These are phyloP conservation scores for Quercus gilva DNA, from an alignment of 306 rosid genomes.

Conservation along the genomic window DNA sequence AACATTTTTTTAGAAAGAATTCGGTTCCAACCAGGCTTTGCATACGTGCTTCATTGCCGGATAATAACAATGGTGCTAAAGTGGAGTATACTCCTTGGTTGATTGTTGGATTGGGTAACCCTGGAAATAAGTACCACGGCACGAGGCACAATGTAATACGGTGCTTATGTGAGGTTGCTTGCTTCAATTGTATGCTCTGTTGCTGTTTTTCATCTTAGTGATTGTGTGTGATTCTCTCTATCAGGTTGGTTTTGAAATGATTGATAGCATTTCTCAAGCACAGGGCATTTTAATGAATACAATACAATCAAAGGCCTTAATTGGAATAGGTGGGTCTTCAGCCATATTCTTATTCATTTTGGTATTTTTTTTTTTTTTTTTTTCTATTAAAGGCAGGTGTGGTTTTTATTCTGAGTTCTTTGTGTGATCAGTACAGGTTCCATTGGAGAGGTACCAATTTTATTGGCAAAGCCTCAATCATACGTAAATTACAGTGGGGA, in stretches of 20 bases:
- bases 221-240: conserved; percentile 17
- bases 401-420: conserved; percentile 24
- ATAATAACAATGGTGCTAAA: conserved; percentile 39
- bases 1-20: conserved; percentile 17
- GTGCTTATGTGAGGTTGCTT: conserved; percentile 1
- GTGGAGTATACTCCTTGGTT: conserved; percentile 98
- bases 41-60: conserved; percentile 54
- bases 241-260: conserved; percentile 91
- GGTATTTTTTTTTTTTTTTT: background rate
- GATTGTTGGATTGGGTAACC: conserved; percentile 93
- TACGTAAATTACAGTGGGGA: conserved; percentile 93
- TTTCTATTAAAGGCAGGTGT: background rate
- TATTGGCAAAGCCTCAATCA: conserved; percentile 89
- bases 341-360: background rate
- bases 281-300: conserved; percentile 83
- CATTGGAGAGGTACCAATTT: conserved; percentile 83
- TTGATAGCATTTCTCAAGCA: conserved; percentile 56
- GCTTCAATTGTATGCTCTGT: background rate
- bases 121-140: conserved; percentile 84
- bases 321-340: conserved; percentile 72
- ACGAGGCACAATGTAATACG: conserved; percentile 84
- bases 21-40: conserved; percentile 33
- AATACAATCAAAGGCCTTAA: conserved; percentile 82
- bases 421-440: conserved; percentile 65
- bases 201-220: conserved; percentile 1